Evolutionary conservation across 1,284 basidiomycete genomes (phyloP), one percentile per base, ranked within the genome.

Genomic region (Cryptococcus sp.): DNA sequence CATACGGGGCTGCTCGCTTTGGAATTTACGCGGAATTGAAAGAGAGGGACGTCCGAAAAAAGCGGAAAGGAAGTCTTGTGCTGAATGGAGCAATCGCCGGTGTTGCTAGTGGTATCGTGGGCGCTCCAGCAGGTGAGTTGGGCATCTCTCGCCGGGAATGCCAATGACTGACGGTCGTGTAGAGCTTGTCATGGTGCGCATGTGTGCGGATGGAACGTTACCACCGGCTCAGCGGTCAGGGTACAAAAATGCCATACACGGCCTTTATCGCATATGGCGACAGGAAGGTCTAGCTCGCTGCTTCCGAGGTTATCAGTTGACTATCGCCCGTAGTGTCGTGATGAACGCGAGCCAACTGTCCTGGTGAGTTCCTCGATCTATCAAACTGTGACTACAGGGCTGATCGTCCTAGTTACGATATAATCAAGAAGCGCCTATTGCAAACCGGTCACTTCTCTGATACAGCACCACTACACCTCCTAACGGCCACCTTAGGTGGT

Each of bases 121-220:
- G 63, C n/a, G 55, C 49, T 18, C 65, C 63, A 22, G 58, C 54
- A 48, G 64, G 61, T 64, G 48, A 52, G 60, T 48, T n/a, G n/a
- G n/a, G n/a, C n/a, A n/a, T n/a, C n/a, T n/a, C n/a, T n/a, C n/a
- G n/a, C n/a, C n/a, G n/a, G n/a, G n/a, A n/a, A n/a, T n/a, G 18
- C 46, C 47, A 39, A 46, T 34, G 23, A 16, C 32, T 21, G 10
- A 18, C 2, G 13, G 10, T n/a, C n/a, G n/a, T n/a, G n/a, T 37
- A 66, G 59, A 61, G 36, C 50, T 63, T 23, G 54, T 67, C 46
- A 57, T 61, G 31, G 54, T 59, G 2, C 52, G 65, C 16, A 60
- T 67, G 59, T 48, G 53, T 10, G 45, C 61, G 9, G 65, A 67
- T 46, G 56, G 52, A 3, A 52, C 55, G 34, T 61, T 62, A 45